Evolutionary conservation across 345 rosid species (phyloP).

Genomic region (Murraya paniculata): DNA sequence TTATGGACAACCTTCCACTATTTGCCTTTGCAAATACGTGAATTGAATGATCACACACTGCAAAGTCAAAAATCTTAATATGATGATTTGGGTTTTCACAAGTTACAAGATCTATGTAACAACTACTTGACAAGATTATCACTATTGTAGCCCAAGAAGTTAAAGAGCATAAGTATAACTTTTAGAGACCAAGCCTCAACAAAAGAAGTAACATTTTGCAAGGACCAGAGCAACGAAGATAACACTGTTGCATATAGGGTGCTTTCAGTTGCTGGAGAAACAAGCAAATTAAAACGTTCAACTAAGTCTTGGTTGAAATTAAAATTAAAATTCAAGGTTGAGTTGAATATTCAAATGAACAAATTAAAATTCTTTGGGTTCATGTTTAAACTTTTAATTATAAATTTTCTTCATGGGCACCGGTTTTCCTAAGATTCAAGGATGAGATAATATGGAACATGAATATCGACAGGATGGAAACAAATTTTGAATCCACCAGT

Average conservation of each 20-base stretch:
- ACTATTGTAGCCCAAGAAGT: conserved; percentile 68
- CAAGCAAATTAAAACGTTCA: conserved; percentile 46
- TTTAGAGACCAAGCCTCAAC: conserved; percentile 68
- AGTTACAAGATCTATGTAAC: conserved; percentile 10
- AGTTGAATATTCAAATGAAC: too few species aligned
- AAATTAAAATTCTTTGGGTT: too few species aligned
- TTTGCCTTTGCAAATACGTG: conserved; percentile 56
- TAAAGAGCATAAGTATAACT: conserved; percentile 62
- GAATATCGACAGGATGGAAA: too few species aligned
- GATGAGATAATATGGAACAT: too few species aligned
- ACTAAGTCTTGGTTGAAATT: too few species aligned
- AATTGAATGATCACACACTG: conserved; percentile 58
- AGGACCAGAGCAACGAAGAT: conserved; percentile 58
- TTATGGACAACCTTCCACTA: conserved; percentile 70
- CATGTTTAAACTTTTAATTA: too few species aligned
- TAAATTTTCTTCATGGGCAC: too few species aligned
- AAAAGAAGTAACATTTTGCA: conserved; percentile 64
- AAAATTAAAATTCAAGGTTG: too few species aligned
- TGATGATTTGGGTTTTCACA: background rate
- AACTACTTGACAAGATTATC: conserved; percentile 53
- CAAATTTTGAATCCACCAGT: too few species aligned
- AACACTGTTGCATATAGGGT: conserved; percentile 48
- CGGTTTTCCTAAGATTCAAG: too few species aligned
- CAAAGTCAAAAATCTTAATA: conserved; percentile 13
- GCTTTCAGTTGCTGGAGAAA: conserved; percentile 47